Evolutionary conservation across 352 stramenopile genomes (phyloP), one percentile per base, ranked within the genome.

Genomic region (Poterioochromonas sp.): DNA sequence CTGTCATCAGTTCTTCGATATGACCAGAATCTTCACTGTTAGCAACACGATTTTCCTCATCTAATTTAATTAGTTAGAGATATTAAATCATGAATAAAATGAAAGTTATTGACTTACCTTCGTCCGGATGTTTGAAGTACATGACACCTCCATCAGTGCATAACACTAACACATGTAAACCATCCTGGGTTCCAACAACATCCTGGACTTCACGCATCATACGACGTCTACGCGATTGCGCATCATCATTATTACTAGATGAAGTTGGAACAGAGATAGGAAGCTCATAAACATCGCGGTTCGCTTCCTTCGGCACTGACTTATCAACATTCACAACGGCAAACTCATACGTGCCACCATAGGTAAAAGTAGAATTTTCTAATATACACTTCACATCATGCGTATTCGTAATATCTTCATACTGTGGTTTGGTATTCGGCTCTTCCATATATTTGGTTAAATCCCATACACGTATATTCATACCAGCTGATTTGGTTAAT

Each of bases 321-420:
- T 3, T 41, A 37, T 74, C 65, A 39, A 54, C n/a, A 12, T 54
- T 74, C 0, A 74, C 41, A 1, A 74, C 43, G 2, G 37, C 20
- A 37, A 74, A 74, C 18, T 74, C 65, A 37, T 74, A 74, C 1
- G 29, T 54, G 11, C 65, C 65, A 11, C 65, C 65, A 74, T 44
- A 74, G 0, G 65, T n/a, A 18, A 74, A 74, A 35, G 2, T 18
- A 35, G 3, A 5, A 18, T 12, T 15, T 74, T 51, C 39, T 26
- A 54, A 40, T 8, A 74, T 26, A 34, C 39, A 58, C 32, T 54
- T 74, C 5, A 51, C 18, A 54, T 74, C 65, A 34, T 15, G 8
- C 1, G 8, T 58, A n/a, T 74, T 74, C 0, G 65, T 0, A 35
- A 74, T 74, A 54, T 74, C 65, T 54, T 74, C 65, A 54, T 74